phyloP scores from a whole-genome alignment of 495 filamentous ascomycete species.

The Talaromyces adpressus region DNA sequence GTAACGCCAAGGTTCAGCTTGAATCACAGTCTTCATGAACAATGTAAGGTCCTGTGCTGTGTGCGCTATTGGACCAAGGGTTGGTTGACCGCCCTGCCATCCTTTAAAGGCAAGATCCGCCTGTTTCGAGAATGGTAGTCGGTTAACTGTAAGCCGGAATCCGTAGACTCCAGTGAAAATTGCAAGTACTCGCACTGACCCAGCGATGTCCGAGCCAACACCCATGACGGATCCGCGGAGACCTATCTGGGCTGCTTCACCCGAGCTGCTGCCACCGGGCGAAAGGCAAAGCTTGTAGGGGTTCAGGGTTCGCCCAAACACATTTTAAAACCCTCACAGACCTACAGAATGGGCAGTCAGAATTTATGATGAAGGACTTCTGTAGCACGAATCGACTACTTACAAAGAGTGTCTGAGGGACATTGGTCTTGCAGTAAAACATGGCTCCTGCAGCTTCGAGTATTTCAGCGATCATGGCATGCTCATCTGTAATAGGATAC shows the following conservation, averaged over 20 bases:
- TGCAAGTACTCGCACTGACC: constrained; percentile 38
- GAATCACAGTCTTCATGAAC: constrained; percentile 28
- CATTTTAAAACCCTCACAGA: constrained; percentile 31
- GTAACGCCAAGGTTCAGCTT: constrained; percentile 22
- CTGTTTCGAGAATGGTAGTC: no score
- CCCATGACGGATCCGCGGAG: constrained; percentile 28
- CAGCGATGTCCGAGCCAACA: constrained; percentile 32
- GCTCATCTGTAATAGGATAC: no score
- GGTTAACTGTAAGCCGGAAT: no score
- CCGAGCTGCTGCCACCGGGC: constrained; percentile 49
- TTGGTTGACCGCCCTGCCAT: no score
- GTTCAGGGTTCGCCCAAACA: constrained; percentile 50
- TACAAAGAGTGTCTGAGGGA: constrained; percentile 29
- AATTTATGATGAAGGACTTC: no score
- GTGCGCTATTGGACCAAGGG: constrained; percentile 31
- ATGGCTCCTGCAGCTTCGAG: constrained; percentile 9
- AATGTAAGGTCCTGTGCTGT: constrained; percentile 28
- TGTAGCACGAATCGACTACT: neutral
- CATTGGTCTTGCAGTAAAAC: constrained; percentile 10
- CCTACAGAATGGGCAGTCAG: no score
- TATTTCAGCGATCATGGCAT: no score
- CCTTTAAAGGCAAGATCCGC: no score
- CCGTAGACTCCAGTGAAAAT: no score
- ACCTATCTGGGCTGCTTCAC: constrained; percentile 45
- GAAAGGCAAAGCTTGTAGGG: constrained; percentile 47